phyloP scores from a whole-genome alignment of 2,329 filamentous ascomycete genomes.

The Fusarium armeniacum region DNA sequence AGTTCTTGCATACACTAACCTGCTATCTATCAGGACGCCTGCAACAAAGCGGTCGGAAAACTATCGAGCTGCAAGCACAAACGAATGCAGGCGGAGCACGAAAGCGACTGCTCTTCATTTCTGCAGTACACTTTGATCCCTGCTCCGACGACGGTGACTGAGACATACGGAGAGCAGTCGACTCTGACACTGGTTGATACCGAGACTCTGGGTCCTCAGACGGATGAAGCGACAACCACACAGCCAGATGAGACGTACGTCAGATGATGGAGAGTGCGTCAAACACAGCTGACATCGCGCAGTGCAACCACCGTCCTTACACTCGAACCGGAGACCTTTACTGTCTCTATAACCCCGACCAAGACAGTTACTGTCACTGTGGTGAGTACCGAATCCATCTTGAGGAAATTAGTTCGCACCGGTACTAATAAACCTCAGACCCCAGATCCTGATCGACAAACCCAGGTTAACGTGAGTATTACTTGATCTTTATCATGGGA shows the following conservation, averaged over 20 bases:
- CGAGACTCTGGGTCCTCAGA: neutral
- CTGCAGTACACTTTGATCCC: neutral
- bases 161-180: neutral
- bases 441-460: neutral
- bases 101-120: slow-evolving; percentile 11
- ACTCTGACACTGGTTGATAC: neutral
- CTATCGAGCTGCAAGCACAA: neutral
- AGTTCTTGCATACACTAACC: neutral
- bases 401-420: fast-evolving
- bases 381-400: fast-evolving
- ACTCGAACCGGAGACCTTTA: neutral
- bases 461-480: neutral
- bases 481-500: neutral
- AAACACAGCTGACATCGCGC: neutral
- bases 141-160: neutral
- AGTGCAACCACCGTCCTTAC: neutral
- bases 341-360: neutral
- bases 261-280: neutral
- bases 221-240: neutral
- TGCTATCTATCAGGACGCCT: neutral
- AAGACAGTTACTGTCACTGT: neutral
- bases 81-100: neutral
- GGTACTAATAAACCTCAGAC: neutral
- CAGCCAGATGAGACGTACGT: neutral
- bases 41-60: neutral